Percentiles rank a stretch among this genome's conserved stretches.
These are phyloP conservation scores for Fusarium chuoi DNA, from an alignment of 2,329 filamentous ascomycete species.

Conservation along the genomic window DNA sequence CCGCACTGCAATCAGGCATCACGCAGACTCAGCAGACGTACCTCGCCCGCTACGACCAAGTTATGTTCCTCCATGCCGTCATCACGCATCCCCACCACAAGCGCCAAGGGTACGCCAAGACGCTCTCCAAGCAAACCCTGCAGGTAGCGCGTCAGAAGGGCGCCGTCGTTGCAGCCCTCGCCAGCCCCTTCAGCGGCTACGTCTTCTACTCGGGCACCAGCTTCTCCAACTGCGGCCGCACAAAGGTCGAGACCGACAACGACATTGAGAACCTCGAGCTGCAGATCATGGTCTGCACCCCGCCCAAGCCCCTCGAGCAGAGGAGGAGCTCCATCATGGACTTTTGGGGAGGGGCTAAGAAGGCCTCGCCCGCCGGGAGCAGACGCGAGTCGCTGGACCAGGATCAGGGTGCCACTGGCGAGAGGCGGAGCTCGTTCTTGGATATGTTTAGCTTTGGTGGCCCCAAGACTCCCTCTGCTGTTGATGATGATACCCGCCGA, in stretches of 20 bases:
- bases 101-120: conserved; percentile 35
- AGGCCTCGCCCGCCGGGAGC: conserved; percentile 16
- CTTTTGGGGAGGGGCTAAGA: conserved; percentile 10
- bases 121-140: conserved; percentile 28
- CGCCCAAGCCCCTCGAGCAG: conserved; percentile 26
- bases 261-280: conserved; percentile 33
- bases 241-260: conserved; percentile 27
- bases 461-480: conserved; percentile 6
- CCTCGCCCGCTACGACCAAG: conserved; percentile 20
- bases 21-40: conserved; percentile 33
- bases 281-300: conserved; percentile 30
- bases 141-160: conserved; percentile 30
- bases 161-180: conserved; percentile 18
- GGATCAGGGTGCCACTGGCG: background rate
- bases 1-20: conserved; percentile 29
- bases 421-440: conserved; percentile 31
- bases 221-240: conserved; percentile 36
- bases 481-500: conserved; percentile 19
- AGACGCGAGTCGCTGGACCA: conserved; percentile 25
- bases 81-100: conserved; percentile 37
- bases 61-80: conserved; percentile 38
- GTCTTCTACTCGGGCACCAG: conserved; percentile 35
- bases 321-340: conserved; percentile 34
- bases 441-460: conserved; percentile 32
- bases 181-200: conserved; percentile 35